Conservation (phyloP, 352 stramenopile species). For the Pythium oligandrum region DNA sequence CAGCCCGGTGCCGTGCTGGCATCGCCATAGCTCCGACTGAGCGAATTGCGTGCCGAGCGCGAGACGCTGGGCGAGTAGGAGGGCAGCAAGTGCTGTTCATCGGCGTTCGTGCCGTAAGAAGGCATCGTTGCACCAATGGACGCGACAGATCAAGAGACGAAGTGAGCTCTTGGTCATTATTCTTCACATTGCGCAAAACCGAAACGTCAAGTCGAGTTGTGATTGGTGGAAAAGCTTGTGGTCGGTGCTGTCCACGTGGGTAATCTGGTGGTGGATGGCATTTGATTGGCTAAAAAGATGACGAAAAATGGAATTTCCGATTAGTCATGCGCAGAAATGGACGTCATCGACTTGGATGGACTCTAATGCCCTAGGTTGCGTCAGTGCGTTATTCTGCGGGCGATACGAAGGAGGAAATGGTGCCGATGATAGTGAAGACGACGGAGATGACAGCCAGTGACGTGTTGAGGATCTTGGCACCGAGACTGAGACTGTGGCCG, state of each 20-base stretch:
- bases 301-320: neutral
- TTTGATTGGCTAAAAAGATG: neutral
- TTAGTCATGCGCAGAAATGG: neutral
- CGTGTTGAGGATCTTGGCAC: constrained; percentile 51
- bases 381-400: constrained; percentile 37
- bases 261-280: too few relatives aligned
- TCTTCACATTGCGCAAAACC: neutral
- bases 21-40: constrained; percentile 16
- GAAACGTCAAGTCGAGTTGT: neutral
- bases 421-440: constrained; percentile 70
- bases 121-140: neutral
- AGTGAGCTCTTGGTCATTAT: neutral
- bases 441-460: constrained; percentile 53
- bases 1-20: constrained; percentile 31
- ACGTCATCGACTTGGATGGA: neutral
- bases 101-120: neutral
- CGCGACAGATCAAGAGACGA: neutral
- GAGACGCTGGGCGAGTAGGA: constrained; percentile 57
- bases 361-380: neutral
- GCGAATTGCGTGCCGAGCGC: constrained; percentile 22
- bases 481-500: constrained; percentile 30
- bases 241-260: too few relatives aligned
- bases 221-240: neutral
- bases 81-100: constrained; percentile 27
- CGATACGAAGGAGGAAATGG: constrained; percentile 73